phyloP scores from a whole-genome alignment of 345 rosid genomes.

The Laguncularia racemosa region DNA sequence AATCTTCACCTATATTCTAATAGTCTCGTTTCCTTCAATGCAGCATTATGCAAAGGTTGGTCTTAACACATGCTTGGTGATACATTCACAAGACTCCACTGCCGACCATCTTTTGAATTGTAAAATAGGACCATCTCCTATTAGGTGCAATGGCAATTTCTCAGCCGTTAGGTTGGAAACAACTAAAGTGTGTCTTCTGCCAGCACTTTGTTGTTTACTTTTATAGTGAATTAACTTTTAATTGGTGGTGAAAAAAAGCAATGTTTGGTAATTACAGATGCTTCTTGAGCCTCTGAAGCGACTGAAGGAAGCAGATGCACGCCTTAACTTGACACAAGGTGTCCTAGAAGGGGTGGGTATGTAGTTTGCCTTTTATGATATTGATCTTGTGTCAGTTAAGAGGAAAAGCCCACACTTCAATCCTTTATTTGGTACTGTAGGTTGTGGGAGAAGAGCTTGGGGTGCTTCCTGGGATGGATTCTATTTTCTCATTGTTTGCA shows the following conservation, averaged over 20 bases:
- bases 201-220: constrained; percentile 3
- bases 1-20: too few species aligned
- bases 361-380: constrained; percentile 21
- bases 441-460: constrained; percentile 97
- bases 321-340: constrained; percentile 73
- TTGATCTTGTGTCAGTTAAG: not conserved
- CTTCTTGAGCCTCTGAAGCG: constrained; percentile 75
- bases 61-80: constrained; percentile 62
- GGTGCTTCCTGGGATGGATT: constrained; percentile 95
- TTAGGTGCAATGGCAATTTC: constrained; percentile 46
- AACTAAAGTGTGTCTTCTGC: constrained; percentile 41
- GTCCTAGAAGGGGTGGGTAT: constrained; percentile 92
- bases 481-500: constrained; percentile 51
- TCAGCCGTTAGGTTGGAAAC: constrained; percentile 73
- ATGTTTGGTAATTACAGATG: constrained; percentile 44
- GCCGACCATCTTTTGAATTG: constrained; percentile 65
- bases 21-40: too few species aligned
- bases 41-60: constrained; percentile 85
- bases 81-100: constrained; percentile 73
- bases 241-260: not conserved
- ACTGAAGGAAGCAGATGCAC: constrained; percentile 72
- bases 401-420: constrained; percentile 2
- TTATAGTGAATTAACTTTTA: not conserved
- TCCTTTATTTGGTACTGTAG: constrained; percentile 27
- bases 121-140: constrained; percentile 68